These are phyloP conservation scores for Cairneyella variabilis DNA, from an alignment of 495 filamentous ascomycete genomes.

Conservation along the genomic window DNA sequence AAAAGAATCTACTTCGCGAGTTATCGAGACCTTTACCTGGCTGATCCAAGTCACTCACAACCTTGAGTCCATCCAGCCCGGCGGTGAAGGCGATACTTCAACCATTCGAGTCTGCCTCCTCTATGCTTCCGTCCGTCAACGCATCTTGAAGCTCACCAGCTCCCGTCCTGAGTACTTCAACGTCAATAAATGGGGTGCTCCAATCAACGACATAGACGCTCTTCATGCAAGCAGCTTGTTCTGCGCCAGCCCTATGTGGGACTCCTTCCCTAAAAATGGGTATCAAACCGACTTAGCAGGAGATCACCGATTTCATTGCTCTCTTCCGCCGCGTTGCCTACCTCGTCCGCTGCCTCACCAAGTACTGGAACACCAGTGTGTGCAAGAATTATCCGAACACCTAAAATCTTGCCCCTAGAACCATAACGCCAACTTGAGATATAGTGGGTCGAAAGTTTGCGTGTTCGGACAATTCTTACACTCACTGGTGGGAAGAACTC, in stretches of 20 bases:
- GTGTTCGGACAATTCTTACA: no score
- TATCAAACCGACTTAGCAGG: slow-evolving; percentile 55
- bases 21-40: slow-evolving; percentile 72
- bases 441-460: no score
- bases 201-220: slow-evolving; percentile 69
- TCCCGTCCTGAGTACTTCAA: slow-evolving; percentile 59
- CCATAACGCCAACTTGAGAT: no score
- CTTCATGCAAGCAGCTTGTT: slow-evolving; percentile 66
- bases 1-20: slow-evolving; percentile 59
- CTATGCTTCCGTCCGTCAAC: slow-evolving; percentile 63
- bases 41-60: slow-evolving; percentile 62
- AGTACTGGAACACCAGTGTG: no score
- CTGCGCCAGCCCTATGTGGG: slow-evolving; percentile 58
- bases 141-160: slow-evolving; percentile 54
- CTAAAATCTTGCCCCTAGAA: no score
- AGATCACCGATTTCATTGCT: slow-evolving; percentile 64
- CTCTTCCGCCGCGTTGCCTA: slow-evolving; percentile 70
- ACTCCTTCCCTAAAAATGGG: slow-evolving; percentile 67
- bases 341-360: slow-evolving; percentile 66
- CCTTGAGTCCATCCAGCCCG: slow-evolving; percentile 59
- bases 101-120: slow-evolving; percentile 70
- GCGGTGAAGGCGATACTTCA: slow-evolving; percentile 61
- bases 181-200: slow-evolving; percentile 53
- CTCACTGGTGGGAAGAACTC: slow-evolving; percentile 48
- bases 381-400: no score